phyloP scores from a whole-genome alignment of 139 green algal species.

The Tetradesmus lagerheimii region DNA sequence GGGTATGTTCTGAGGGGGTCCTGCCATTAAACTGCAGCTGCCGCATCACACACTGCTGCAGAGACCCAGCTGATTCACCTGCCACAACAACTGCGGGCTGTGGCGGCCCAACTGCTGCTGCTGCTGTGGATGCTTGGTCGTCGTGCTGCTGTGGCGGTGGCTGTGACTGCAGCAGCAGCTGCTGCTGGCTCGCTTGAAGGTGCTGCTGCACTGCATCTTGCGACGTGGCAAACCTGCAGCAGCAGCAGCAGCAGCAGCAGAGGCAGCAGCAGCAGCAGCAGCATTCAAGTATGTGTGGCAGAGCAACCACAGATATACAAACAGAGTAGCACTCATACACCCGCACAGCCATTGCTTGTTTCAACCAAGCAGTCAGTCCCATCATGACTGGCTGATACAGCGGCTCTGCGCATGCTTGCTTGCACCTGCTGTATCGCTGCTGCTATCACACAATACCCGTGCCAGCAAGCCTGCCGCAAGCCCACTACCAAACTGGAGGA shows the following conservation, averaged over 20 bases:
- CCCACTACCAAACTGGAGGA: too few relatives aligned
- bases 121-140: not conserved
- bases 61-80: not conserved
- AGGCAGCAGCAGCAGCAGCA: not conserved
- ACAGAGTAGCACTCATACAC: not conserved
- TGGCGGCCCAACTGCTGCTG: not conserved
- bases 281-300: not conserved
- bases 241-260: not conserved
- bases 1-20: not conserved
- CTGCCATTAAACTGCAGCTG: conserved; percentile 3
- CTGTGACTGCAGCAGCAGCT: not conserved
- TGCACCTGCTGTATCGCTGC: too few relatives aligned
- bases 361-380: too few relatives aligned
- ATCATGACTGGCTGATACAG: too few relatives aligned
- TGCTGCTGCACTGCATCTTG: not conserved
- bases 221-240: conserved; percentile 9
- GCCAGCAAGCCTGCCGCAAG: too few relatives aligned
- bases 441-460: too few relatives aligned
- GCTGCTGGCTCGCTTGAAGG: not conserved
- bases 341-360: not conserved
- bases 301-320: not conserved
- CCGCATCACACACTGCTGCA: not conserved
- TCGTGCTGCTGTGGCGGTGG: not conserved
- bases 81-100: not conserved
- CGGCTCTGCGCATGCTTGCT: too few relatives aligned